Evolutionary conservation across 805 yeast species (phyloP).

Genomic region (Schwanniomyces occidentalis): DNA sequence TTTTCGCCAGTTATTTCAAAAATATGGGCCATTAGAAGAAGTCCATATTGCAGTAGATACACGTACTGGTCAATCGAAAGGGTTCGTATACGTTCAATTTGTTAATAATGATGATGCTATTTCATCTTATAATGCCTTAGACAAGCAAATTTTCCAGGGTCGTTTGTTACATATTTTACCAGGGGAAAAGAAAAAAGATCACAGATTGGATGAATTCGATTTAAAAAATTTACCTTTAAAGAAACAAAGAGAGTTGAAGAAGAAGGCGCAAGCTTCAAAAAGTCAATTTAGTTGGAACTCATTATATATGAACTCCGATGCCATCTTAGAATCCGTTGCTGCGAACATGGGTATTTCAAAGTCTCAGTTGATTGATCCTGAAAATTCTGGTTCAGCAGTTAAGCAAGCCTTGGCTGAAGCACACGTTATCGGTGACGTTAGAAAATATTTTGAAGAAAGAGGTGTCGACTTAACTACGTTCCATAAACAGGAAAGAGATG

Average conservation of each 20-base stretch:
- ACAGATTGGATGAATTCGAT: slow-evolving; percentile 86
- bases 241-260: slow-evolving; percentile 82
- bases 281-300: slow-evolving; percentile 95
- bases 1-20: slow-evolving; percentile 59
- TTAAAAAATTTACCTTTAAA: slow-evolving; percentile 87
- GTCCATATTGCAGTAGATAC: slow-evolving; percentile 92
- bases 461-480: slow-evolving; percentile 84
- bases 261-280: slow-evolving; percentile 81
- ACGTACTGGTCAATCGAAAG: slow-evolving; percentile 86
- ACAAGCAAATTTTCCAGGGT: slow-evolving; percentile 92
- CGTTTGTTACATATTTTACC: slow-evolving; percentile 87
- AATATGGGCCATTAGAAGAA: slow-evolving; percentile 77
- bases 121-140: slow-evolving; percentile 68
- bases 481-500: slow-evolving; percentile 68
- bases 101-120: slow-evolving; percentile 70
- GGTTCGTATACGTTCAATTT: slow-evolving; percentile 85
- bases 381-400: slow-evolving; percentile 84
- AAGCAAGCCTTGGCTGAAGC: slow-evolving; percentile 98
- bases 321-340: slow-evolving; percentile 90
- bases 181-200: slow-evolving; percentile 79
- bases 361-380: slow-evolving; percentile 83
- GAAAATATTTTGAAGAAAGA: slow-evolving; percentile 79
- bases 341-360: slow-evolving; percentile 78
- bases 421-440: slow-evolving; percentile 87
- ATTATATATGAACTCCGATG: slow-evolving; percentile 84